Base-by-base conservation (phyloP, 805 yeast species). In the Zygoascus bituminiphila region DNA sequence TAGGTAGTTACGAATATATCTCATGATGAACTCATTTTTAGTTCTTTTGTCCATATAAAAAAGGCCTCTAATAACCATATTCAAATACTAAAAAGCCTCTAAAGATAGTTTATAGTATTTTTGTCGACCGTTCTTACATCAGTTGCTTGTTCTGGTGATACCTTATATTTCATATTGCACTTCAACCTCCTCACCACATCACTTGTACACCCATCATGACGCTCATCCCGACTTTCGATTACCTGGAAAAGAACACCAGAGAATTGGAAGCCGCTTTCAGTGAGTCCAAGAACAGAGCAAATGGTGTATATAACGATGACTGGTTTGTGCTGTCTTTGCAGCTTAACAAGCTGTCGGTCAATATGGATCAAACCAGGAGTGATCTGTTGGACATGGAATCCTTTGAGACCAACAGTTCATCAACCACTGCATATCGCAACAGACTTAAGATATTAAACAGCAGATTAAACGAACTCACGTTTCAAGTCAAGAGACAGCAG, bases 311-410 rank as follows among this genome's bases (percentile, higher is more conserved):
- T 31, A 33, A 31, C 19, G 46, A 54, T 37, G 50, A 48, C 12
- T 49, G 45, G 26, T 55, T 54, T 43, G 25, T 55, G 17, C 46
- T 50, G 17, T 52, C 52, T 24, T 46, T 55, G 36, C 42, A 48
- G 29, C 47, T 55, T 15, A 45, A 52, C 19, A 53, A 53, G 35
- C 40, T 54, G 19, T 35, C 29, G n/a, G 46, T 44, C 36, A 55
- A 52, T 38, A 46, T 55, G 54, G 56, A 55, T 39, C 45, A 46
- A 15, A 55, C 54, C n/a, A 39, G 58, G 29, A 42, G 52, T 29
- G 19, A 46, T 4, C 43, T 55, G n/a, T 47, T 55, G 23, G 57
- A 55, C 15, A 39, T 54, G 4, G 58, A 55, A 33, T 20, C 46
- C 4, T 36, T 22, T 23, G 15, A 31, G 5, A 5, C 33, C n/a